These are phyloP conservation scores for Lagenidium sp. DNA, from an alignment of 352 stramenopile genomes.

Conservation along the genomic window DNA sequence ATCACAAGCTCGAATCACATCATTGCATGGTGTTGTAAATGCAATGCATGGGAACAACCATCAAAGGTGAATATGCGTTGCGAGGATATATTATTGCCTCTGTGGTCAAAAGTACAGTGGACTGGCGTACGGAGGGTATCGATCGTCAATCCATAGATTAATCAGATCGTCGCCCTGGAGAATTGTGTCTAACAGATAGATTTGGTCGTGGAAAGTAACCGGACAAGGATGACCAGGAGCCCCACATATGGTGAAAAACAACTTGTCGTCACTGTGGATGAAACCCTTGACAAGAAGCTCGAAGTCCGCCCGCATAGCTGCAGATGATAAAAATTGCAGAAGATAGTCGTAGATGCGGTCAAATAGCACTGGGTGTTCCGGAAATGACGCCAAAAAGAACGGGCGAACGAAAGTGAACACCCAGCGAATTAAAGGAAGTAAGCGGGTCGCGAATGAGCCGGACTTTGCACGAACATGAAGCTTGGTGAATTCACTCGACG, in stretches of 20 bases:
- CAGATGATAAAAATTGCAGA: conserved; percentile 31
- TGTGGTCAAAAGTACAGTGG: conserved; percentile 39
- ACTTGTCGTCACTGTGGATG: conserved; percentile 28
- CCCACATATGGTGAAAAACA: conserved; percentile 48
- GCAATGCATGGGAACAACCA: neutral
- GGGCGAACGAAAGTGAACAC: conserved; percentile 28
- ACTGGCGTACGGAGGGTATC: conserved; percentile 60
- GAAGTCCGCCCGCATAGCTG: conserved; percentile 43
- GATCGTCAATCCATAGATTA: conserved; percentile 68
- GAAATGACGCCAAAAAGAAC: conserved; percentile 34
- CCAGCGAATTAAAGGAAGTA: conserved; percentile 36
- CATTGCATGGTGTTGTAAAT: no score
- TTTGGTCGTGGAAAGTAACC: conserved; percentile 43
- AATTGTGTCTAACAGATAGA: conserved; percentile 47
- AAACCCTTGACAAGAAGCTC: conserved; percentile 54
- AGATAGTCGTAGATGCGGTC: conserved; percentile 29
- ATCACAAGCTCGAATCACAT: no score
- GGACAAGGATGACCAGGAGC: conserved; percentile 44
- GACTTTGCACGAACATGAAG: conserved; percentile 45
- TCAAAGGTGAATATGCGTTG: neutral
- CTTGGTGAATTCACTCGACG: conserved; percentile 53
- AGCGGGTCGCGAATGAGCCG: conserved; percentile 32
- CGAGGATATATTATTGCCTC: conserved; percentile 1
- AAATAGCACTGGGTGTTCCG: conserved; percentile 48
- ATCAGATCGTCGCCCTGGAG: conserved; percentile 58